phyloP scores from a whole-genome alignment of 2,329 filamentous ascomycete genomes.

The Alternaria sp. region DNA sequence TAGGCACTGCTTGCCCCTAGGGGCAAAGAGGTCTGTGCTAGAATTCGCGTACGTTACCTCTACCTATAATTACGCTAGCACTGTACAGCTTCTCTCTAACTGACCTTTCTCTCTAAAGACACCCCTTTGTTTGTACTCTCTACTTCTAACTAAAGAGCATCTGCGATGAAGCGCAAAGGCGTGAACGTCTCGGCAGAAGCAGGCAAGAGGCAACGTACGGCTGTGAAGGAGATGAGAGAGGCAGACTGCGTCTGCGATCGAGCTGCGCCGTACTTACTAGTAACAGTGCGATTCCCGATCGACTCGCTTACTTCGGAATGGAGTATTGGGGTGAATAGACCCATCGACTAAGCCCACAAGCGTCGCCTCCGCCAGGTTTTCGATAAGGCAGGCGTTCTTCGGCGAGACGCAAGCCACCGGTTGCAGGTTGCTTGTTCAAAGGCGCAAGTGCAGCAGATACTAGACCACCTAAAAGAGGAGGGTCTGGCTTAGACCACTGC shows the following conservation, averaged over 20 bases:
- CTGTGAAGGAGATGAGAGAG: neutral
- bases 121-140: neutral
- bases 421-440: too few relatives aligned
- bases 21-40: neutral
- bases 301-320: neutral
- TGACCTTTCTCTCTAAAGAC: neutral
- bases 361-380: neutral
- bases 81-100: neutral
- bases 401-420: neutral
- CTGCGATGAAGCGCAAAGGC: neutral
- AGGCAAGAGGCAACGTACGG: neutral
- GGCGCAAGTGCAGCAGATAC: too few relatives aligned
- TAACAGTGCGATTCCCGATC: neutral
- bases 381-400: neutral
- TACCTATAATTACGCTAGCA: neutral
- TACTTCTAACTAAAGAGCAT: neutral
- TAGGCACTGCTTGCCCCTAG: neutral
- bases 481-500: too few relatives aligned
- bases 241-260: neutral
- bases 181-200: neutral
- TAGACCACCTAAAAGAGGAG: too few relatives aligned
- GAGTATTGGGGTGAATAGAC: neutral
- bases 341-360: neutral
- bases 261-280: neutral
- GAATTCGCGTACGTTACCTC: neutral